Evolutionary conservation across 805 yeast species (phyloP).

Genomic region (Candida orba): DNA sequence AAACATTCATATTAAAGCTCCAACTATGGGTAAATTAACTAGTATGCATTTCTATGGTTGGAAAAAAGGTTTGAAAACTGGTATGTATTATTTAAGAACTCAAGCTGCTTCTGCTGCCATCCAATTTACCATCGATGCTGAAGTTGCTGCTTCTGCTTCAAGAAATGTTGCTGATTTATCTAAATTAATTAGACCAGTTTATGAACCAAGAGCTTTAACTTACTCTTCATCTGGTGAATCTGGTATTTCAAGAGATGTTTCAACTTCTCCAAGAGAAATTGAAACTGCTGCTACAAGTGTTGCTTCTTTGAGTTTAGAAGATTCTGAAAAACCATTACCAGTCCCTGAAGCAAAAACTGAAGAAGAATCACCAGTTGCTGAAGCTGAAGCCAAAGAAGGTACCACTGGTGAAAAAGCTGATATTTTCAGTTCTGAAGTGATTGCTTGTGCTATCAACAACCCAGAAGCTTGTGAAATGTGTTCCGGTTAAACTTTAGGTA

Average conservation of each 20-base stretch:
- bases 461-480: slow-evolving; percentile 99
- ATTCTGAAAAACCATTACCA: slow-evolving; percentile 26
- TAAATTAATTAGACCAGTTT: slow-evolving; percentile 32
- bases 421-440: slow-evolving; percentile 85
- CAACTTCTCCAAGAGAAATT: slow-evolving; percentile 27
- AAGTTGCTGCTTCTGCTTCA: slow-evolving; percentile 95
- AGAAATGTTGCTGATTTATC: slow-evolving; percentile 30
- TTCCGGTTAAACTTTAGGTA: slow-evolving; percentile 58
- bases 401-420: slow-evolving; percentile 35
- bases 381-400: slow-evolving; percentile 25
- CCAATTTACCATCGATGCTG: slow-evolving; percentile 78
- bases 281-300: slow-evolving; percentile 28
- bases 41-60: slow-evolving; percentile 99
- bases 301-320: slow-evolving; percentile 35
- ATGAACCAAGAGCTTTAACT: slow-evolving; percentile 22
- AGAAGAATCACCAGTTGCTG: slow-evolving; percentile 18
- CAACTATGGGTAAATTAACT: slow-evolving; percentile 95
- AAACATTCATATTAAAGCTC: slow-evolving; percentile 77
- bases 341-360: slow-evolving; percentile 15
- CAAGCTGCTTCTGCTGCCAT: slow-evolving; percentile 96
- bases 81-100: slow-evolving; percentile 96
- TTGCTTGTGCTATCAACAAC: slow-evolving; percentile 94
- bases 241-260: slow-evolving; percentile 17
- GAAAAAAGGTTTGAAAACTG: slow-evolving; percentile 97
- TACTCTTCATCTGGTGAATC: slow-evolving; percentile 9